Percentiles rank a stretch among this genome's conserved stretches.
These are phyloP conservation scores for Alloteropsis semialata DNA, from an alignment of 176 grass and related monocot genomes.

Conservation along the genomic window DNA sequence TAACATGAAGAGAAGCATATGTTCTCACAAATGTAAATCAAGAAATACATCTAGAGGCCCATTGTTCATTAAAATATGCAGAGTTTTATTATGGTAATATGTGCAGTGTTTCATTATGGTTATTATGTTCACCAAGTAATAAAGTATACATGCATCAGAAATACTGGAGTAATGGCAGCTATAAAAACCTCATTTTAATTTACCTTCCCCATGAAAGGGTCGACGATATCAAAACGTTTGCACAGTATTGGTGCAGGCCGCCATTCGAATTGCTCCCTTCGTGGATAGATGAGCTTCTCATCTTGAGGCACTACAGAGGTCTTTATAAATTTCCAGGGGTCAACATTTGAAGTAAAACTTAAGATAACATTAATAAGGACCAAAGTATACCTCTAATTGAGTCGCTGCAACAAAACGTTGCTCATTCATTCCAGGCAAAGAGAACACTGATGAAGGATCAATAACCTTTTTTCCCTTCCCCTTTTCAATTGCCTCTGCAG, in stretches of 20 bases:
- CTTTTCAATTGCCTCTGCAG: conserved; percentile 87
- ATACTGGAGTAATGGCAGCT: not conserved
- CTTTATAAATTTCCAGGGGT: conserved; percentile 42
- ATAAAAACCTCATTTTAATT: not conserved
- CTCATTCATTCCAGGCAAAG: conserved; percentile 49
- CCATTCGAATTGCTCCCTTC: conserved; percentile 81
- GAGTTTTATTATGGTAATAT: too few relatives aligned
- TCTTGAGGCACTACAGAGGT: conserved; percentile 30
- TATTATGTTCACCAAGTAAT: conserved; percentile 2
- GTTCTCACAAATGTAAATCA: not conserved
- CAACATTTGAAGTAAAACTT: conserved; percentile 14
- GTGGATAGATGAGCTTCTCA: conserved; percentile 58
- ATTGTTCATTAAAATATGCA: too few relatives aligned
- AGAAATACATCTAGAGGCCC: not conserved
- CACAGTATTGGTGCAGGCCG: conserved; percentile 82
- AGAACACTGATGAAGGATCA: conserved; percentile 36
- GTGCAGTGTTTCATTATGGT: not conserved
- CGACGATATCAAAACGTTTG: conserved; percentile 92
- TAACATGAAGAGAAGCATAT: not conserved
- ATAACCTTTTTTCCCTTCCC: conserved; percentile 40
- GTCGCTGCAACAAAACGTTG: conserved; percentile 71
- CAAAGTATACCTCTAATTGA: conserved; percentile 53
- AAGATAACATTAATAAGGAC: not conserved
- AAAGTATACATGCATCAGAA: not conserved
- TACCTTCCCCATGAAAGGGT: conserved; percentile 99